A percentile compares a stretch with the other conserved stretches of the same genome.
These are phyloP conservation scores for Gymnopilus junonius DNA, from an alignment of 768 basidiomycete genomes.

Conservation along the genomic window DNA sequence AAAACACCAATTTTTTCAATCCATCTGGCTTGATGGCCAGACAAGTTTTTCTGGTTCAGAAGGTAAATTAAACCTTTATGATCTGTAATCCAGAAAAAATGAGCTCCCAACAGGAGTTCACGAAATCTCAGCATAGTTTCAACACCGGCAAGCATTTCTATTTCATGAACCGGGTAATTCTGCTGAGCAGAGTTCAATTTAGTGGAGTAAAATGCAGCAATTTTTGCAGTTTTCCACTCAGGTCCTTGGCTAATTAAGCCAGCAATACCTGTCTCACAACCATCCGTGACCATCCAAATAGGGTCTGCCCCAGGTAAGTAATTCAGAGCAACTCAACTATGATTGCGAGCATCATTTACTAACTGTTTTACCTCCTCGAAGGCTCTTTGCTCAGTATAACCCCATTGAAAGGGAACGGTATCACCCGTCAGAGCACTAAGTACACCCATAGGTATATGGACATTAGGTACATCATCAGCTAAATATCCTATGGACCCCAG, in stretches of 20 bases:
- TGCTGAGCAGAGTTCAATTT: constrained; percentile 41
- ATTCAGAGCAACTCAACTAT: constrained; percentile 24
- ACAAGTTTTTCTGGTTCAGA: constrained; percentile 34
- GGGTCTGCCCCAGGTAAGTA: constrained; percentile 18
- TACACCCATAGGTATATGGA: constrained; percentile 44
- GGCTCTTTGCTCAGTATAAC: constrained; percentile 31
- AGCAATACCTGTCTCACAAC: constrained; percentile 31
- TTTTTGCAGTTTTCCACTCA: constrained; percentile 24
- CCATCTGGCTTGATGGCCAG: constrained; percentile 43
- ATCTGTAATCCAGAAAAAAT: constrained; percentile 35
- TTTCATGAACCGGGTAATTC: constrained; percentile 44
- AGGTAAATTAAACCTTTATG: constrained; percentile 33
- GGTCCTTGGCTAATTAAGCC: constrained; percentile 31
- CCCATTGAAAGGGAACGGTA: constrained; percentile 30
- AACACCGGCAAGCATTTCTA: constrained; percentile 39
- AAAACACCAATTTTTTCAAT: constrained; percentile 29
- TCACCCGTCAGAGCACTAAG: constrained; percentile 29
- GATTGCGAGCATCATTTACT: constrained; percentile 21
- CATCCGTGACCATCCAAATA: constrained; percentile 37
- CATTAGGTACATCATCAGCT: constrained; percentile 32
- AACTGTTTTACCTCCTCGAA: constrained; percentile 40
- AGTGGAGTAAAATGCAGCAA: constrained; percentile 38
- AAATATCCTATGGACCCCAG: constrained; percentile 31
- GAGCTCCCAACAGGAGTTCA: constrained; percentile 32
- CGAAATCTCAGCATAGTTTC: constrained; percentile 35